Base-by-base conservation (phyloP, 805 yeast species). In the Wickerhamiella allomyrinae region DNA sequence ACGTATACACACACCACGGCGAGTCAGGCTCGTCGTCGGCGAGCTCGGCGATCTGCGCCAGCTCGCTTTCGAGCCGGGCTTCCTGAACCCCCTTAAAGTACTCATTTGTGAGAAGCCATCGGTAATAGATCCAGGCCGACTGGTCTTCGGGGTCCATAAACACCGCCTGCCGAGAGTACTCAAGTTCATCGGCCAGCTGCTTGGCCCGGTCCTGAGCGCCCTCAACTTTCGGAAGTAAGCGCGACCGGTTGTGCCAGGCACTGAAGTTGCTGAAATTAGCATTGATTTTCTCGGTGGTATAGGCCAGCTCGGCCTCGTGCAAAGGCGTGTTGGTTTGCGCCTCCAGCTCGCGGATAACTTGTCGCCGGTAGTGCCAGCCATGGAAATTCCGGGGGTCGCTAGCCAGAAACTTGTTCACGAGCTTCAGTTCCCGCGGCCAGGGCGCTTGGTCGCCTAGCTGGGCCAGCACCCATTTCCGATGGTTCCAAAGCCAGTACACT, bases 401-500 rank as follows among this genome's bases (percentile, higher is more conserved):
- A 20, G 70, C 68, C 41, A 89, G 66, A 52, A 91, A 63, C 52
- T 75, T 76, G 45, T 72, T 73, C 1, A 84, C 87, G 7, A 86
- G 68, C 1, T 60, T 66, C 52, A 91, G 60, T 57, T 91, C 98
- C 24, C 54, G 57, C n/a, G 65, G 57, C 91, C 93, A 85, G 2
- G 69, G 66, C 25, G 73, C 71, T 15, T 65, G 56, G 8, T 22
- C 29, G 14, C 41, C 42, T 13, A 52, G 35, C 22, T 41, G 43
- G 27, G 72, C 68, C 31, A 89, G 60, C 35, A 81, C 71, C 97
- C 98, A 91, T 9, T 72, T 62, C 29, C 98, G 67, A 57, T 91
- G 96, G 51, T 78, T 81, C 96, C 97, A 91, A 10, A 91, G 77
- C 95, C 97, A 91, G 56, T 91, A 91, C 33, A 87, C 84, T 57